Percentiles rank a stretch among this genome's conserved stretches.
phyloP scores from a whole-genome alignment of 2,329 filamentous ascomycete genomes.

The Fusarium circinatum region DNA sequence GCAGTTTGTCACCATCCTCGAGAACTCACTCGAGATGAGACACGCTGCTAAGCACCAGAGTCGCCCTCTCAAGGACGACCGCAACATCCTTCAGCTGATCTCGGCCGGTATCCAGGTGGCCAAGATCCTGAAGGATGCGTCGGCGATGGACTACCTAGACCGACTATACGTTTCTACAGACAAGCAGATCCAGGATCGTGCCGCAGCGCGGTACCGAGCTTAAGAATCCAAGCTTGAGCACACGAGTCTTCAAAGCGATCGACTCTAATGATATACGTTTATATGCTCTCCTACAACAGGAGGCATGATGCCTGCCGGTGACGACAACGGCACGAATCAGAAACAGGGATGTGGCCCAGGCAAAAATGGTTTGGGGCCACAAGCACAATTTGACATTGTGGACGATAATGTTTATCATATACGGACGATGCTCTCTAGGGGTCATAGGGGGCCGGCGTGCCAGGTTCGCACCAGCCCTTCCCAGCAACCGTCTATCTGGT shows the following conservation, averaged over 20 bases:
- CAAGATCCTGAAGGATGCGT: slow-evolving; percentile 85
- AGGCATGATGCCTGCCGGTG: slow-evolving; percentile 42
- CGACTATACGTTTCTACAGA: slow-evolving; percentile 85
- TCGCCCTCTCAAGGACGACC: slow-evolving; percentile 85
- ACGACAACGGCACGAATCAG: slow-evolving; percentile 43
- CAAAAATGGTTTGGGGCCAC: slow-evolving; percentile 17
- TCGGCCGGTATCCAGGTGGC: slow-evolving; percentile 88
- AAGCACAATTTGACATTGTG: slow-evolving; percentile 40
- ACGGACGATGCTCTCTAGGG: slow-evolving; percentile 29
- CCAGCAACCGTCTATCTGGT: slow-evolving; percentile 36
- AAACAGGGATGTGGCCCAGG: slow-evolving; percentile 40
- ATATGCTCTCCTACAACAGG: slow-evolving; percentile 38
- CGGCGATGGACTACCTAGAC: slow-evolving; percentile 85
- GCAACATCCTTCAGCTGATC: slow-evolving; percentile 88
- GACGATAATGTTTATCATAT: slow-evolving; percentile 47
- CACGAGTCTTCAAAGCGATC: slow-evolving; percentile 38
- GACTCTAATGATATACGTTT: slow-evolving; percentile 45
- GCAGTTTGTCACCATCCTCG: slow-evolving; percentile 86
- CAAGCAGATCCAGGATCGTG: slow-evolving; percentile 77
- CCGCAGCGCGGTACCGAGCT: slow-evolving; percentile 49
- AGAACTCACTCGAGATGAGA: slow-evolving; percentile 89
- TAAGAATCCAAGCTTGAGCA: slow-evolving; percentile 39
- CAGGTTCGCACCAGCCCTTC: slow-evolving; percentile 27
- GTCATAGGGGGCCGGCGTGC: slow-evolving; percentile 18
- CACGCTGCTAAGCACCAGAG: slow-evolving; percentile 86